Conservation (phyloP, 768 basidiomycete species). For the Saitozyma sp. region DNA sequence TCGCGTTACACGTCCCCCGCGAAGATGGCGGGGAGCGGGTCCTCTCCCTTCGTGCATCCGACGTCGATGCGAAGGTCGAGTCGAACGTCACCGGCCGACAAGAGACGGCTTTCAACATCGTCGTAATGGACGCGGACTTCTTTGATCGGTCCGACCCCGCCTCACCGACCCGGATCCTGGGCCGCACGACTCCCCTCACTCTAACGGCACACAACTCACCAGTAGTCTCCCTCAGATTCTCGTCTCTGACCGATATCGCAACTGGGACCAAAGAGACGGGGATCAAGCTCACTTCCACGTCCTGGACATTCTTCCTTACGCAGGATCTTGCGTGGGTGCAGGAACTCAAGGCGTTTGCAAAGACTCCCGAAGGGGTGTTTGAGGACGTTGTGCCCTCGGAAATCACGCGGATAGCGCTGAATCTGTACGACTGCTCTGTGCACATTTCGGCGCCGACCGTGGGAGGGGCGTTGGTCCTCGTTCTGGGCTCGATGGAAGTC, state of each 20-base stretch:
- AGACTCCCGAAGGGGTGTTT: conserved; percentile 89
- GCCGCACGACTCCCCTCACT: conserved; percentile 61
- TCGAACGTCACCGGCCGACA: conserved; percentile 72
- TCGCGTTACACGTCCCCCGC: conserved; percentile 61
- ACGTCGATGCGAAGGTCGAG: conserved; percentile 66
- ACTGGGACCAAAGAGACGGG: conserved; percentile 75
- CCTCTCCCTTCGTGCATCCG: conserved; percentile 60
- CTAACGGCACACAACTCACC: conserved; percentile 50
- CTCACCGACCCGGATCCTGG: conserved; percentile 56
- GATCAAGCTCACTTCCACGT: conserved; percentile 64
- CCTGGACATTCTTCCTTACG: conserved; percentile 64
- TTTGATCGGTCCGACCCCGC: conserved; percentile 57
- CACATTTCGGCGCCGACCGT: conserved; percentile 62
- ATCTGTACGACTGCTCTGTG: conserved; percentile 67
- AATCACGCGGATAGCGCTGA: conserved; percentile 69
- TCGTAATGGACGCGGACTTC: conserved; percentile 64
- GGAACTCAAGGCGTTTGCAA: conserved; percentile 66
- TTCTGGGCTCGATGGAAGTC: conserved; percentile 64
- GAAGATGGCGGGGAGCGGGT: conserved; percentile 37
- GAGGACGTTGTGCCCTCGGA: conserved; percentile 91
- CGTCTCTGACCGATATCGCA: conserved; percentile 63
- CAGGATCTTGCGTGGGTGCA: conserved; percentile 66
- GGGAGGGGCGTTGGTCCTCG: conserved; percentile 66
- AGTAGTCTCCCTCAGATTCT: conserved; percentile 59
- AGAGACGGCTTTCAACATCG: conserved; percentile 67